Percentiles rank a stretch among this genome's conserved stretches.
These are phyloP conservation scores for Colletotrichum sidae DNA, from an alignment of 2,329 filamentous ascomycete species.

Conservation along the genomic window DNA sequence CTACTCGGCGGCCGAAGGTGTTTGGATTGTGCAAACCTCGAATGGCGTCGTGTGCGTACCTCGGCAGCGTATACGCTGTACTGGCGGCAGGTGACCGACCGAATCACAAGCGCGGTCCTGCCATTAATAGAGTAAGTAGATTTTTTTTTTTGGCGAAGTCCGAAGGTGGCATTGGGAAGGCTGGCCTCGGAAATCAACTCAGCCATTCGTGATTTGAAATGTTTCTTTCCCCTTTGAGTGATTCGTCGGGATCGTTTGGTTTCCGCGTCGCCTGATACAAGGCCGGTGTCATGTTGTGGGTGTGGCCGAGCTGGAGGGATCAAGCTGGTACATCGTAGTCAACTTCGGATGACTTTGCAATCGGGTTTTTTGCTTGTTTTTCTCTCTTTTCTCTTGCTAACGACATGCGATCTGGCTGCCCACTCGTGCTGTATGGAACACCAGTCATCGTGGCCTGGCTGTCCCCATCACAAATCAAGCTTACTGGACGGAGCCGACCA, in stretches of 20 bases:
- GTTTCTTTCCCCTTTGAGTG: background rate
- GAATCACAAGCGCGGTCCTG: too few species aligned
- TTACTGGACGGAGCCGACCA: too few species aligned
- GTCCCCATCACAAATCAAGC: too few species aligned
- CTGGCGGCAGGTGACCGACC: too few species aligned
- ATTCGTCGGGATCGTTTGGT: conserved; percentile 14
- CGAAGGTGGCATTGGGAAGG: conserved; percentile 10
- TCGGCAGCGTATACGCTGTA: background rate
- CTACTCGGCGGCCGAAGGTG: conserved; percentile 5
- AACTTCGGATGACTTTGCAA: conserved; percentile 15
- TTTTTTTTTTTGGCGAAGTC: background rate
- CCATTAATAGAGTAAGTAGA: too few species aligned
- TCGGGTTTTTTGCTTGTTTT: too few species aligned
- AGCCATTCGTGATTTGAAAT: conserved; percentile 18
- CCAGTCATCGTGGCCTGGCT: too few species aligned
- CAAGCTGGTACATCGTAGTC: background rate
- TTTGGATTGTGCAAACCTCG: background rate
- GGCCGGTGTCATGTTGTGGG: conserved; percentile 16
- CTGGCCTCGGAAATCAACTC: conserved; percentile 11
- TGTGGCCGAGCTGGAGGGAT: conserved; percentile 18
- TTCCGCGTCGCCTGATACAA: conserved; percentile 27
- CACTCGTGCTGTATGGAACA: too few species aligned
- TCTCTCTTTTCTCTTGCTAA: too few species aligned
- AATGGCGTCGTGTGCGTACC: conserved; percentile 8
- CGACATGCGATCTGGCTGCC: too few species aligned